Base-by-base conservation (phyloP, 2,329 filamentous ascomycete species). In the Dactylellina drechsleri region DNA sequence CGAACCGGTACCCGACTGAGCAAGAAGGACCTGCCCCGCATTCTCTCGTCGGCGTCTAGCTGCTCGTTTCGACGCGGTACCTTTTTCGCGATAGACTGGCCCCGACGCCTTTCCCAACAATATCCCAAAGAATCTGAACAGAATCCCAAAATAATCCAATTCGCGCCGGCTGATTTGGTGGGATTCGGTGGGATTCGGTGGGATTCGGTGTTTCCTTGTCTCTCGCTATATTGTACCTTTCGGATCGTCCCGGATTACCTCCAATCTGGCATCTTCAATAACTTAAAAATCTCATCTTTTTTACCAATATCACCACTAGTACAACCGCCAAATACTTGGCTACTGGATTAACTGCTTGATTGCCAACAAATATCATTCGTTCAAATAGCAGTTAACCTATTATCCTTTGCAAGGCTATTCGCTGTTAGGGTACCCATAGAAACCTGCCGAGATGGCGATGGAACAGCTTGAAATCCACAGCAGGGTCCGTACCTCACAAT, bases 391-490 rank as follows among this genome's bases (percentile, higher is more conserved):
- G 10, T 36, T 36, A 36, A 8, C 5, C 6, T 10, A 1, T 10
- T 36, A 36, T 36, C 31, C 10, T 36, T 36, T 36, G 23, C 23
- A 23, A 23, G 23, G 23, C 23, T 23, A 36, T 36, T 36, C 26
- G 16, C 52, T 15, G 26, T 7, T n/a, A 2, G 10, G 31, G 10
- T 36, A 36, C 5, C 26, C 31, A 10, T 36, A 36, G 31, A 36
- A 15, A 15, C 20, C 28, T 60, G 71, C 71, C 71, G 68, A 68
- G 60, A 76, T 76, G 74, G 92, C 92, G 81, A 96, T 98, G 85
- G 95, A 99, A 85, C 92, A 96, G 84, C 87, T 99, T 79, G 92
- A 98, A 83, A 92, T 99, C 79, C 94, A 97, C 83, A 97, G 93
- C 88, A 97, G 96, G 89, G 94, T 95, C 87, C 79, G 85, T 80